Evolutionary conservation across 805 yeast genomes (phyloP), one percentile per base, ranked within the genome.

Genomic region (Starmerella apicola): DNA sequence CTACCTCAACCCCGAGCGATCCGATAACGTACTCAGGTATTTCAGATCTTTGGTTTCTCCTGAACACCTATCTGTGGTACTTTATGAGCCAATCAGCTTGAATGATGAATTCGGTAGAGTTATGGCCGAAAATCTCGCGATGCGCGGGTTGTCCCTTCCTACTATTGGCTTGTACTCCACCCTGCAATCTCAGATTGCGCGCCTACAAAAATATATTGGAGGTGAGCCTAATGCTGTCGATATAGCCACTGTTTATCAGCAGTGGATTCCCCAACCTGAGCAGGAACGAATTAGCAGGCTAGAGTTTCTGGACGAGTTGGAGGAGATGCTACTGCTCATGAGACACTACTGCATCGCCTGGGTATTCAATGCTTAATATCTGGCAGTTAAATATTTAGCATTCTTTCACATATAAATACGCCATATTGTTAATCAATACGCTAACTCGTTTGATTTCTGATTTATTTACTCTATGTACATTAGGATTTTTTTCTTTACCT

Each of bases 291-390:
- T 80, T 1, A 63, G 66, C 40, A 47, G 59, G 18, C 62, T 81
- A 28, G 91, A 81, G 55, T 60, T 79, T 48, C 63, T 81, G 17
- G 93, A 81, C 56, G 93, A 81, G 55, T 56, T 78, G 4, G 93
- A 81, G 56, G 93, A 81, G 51, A 66, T 81, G 54, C 58, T 64
- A 38, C 59, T 81, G 29, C 62, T 81, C 34, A 68, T 78, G 44
- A 60, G 62, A 26, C 93, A 81, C 56, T 81, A 81, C 48, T 68
- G 73, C 41, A 49, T 73, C 12, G 62, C 47, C 34, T 64, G 65
- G 64, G 64, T 38, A 13, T 32, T n/a, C 16, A 5, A 9, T 27
- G 29, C 8, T n/a, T 33, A n/a, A n/a, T n/a, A n/a, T n/a, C n/a
- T n/a, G n/a, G n/a, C n/a, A n/a, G n/a, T n/a, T n/a, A n/a, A 23